A percentile compares a stretch with the other conserved stretches of the same genome.
phyloP scores from a whole-genome alignment of 306 rosid genomes.

The Trichosanthes truncata region DNA sequence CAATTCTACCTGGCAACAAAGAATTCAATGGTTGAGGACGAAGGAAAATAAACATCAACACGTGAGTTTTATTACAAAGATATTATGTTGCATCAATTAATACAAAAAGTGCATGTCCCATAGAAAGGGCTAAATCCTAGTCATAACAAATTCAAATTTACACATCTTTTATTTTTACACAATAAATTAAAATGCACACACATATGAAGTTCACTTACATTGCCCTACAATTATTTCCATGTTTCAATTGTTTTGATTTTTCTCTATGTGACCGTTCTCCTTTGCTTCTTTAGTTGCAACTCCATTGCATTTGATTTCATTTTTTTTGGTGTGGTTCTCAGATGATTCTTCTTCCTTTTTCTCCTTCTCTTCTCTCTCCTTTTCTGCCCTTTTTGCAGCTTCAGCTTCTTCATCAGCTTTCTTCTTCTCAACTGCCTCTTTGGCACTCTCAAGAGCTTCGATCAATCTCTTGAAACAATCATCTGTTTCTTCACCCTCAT shows the following conservation, averaged over 20 bases:
- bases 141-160: too few relatives aligned
- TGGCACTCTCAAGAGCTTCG: conserved; percentile 40
- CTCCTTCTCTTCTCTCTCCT: background rate
- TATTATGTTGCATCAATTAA: too few relatives aligned
- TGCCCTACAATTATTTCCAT: background rate
- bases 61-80: too few relatives aligned
- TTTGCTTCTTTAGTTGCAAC: background rate
- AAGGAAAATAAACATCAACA: too few relatives aligned
- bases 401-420: conserved; percentile 18
- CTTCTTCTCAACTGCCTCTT: conserved; percentile 24
- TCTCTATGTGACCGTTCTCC: background rate
- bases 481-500: conserved; percentile 18
- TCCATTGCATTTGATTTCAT: background rate
- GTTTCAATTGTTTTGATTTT: background rate
- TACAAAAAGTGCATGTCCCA: too few relatives aligned
- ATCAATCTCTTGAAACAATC: conserved; percentile 30
- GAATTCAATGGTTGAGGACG: too few relatives aligned
- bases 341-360: background rate
- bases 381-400: background rate
- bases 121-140: too few relatives aligned
- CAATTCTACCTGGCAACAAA: too few relatives aligned
- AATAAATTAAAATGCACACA: background rate
- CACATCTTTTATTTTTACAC: background rate
- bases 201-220: background rate
- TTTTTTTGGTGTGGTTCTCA: background rate